Base-by-base conservation (phyloP, 192 early-diverging fungal species). In the Coemansia sp. region DNA sequence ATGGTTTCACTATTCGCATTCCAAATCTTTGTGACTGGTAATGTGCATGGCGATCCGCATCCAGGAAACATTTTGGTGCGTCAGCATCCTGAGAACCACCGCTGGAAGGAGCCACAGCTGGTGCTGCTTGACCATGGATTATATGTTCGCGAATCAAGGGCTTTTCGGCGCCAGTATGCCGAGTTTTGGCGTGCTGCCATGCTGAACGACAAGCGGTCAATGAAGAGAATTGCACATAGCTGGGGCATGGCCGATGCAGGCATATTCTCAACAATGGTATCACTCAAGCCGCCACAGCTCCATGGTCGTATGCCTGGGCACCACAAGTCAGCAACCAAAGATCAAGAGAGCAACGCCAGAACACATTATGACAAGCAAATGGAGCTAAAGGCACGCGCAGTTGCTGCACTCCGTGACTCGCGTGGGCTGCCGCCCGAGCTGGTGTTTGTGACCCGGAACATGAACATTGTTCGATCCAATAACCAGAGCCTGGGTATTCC, bases 121-220 rank as follows among this genome's bases (percentile, higher is more conserved):
- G 89, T 94, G 5, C 72, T 98, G 7, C 79, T 98, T 51, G 95
- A 98, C 55, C 95, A 98, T 73, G 95, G 95, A 4, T 86, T 98
- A 15, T 98, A 95, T 63, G 86, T 95, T 25, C 83, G 88, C 59
- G 89, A 89, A 66, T 86, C 84, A 17, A 76, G 72, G 17, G 58
- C 62, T 29, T 95, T 98, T 72, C 82, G 84, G 12, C 66, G 84
- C 50, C 85, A 95, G 63, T 95, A 96, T 58, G 89, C 92, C 21
- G 69, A 84, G 53, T 85, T 98, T 58, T 98, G 94, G 94, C 89
- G 90, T 63, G 83, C 90, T 0, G 79, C 96, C 0, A 91, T 94
- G 76, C 57, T 90, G 10, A 72, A 85, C 43, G 93, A 98, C 59
- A 76, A 83, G n/a, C 51, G 66, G 4, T 77, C 79, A 1, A 84